Evolutionary conservation across 352 stramenopile genomes (phyloP).

Genomic region (Globisporangium iwayamae): DNA sequence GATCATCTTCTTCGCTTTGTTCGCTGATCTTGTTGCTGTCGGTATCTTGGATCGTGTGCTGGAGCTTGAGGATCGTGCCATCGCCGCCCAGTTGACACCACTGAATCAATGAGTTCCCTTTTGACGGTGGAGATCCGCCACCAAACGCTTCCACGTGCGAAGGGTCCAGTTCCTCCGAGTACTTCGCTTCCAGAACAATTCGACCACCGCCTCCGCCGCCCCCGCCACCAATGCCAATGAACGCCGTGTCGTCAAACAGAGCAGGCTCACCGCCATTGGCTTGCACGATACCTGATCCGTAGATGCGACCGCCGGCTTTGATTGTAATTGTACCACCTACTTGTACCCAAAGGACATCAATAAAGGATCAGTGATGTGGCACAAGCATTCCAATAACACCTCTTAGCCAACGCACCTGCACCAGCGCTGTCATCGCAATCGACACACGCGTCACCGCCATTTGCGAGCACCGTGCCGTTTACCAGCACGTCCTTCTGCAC

Average conservation of each 20-base stretch:
- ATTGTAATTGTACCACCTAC: slow-evolving; percentile 51
- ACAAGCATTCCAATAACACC: background rate
- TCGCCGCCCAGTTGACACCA: slow-evolving; percentile 82
- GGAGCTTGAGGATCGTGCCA: slow-evolving; percentile 66
- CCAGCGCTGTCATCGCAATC: slow-evolving; percentile 62
- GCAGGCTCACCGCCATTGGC: slow-evolving; percentile 53
- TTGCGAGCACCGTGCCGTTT: slow-evolving; percentile 61
- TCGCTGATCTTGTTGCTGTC: slow-evolving; percentile 1
- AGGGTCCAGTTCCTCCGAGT: slow-evolving; percentile 35
- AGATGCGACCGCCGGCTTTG: slow-evolving; percentile 30
- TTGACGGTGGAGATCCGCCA: slow-evolving; percentile 31
- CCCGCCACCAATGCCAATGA: slow-evolving; percentile 29
- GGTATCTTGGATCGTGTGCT: slow-evolving; percentile 27
- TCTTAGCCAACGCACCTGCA: slow-evolving; percentile 25
- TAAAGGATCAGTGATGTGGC: background rate
- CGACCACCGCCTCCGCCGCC: slow-evolving; percentile 57
- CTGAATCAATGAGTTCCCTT: slow-evolving; percentile 28
- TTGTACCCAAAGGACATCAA: background rate
- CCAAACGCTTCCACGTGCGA: slow-evolving; percentile 47
- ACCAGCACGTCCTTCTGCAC: slow-evolving; percentile 37
- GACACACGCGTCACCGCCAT: slow-evolving; percentile 50
- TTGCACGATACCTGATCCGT: slow-evolving; percentile 39
- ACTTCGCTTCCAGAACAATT: slow-evolving; percentile 46
- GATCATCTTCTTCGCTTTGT: background rate
- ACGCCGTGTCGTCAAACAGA: slow-evolving; percentile 25